Conservation (phyloP, 179 eudicot species). For the Silene noctiflora region DNA sequence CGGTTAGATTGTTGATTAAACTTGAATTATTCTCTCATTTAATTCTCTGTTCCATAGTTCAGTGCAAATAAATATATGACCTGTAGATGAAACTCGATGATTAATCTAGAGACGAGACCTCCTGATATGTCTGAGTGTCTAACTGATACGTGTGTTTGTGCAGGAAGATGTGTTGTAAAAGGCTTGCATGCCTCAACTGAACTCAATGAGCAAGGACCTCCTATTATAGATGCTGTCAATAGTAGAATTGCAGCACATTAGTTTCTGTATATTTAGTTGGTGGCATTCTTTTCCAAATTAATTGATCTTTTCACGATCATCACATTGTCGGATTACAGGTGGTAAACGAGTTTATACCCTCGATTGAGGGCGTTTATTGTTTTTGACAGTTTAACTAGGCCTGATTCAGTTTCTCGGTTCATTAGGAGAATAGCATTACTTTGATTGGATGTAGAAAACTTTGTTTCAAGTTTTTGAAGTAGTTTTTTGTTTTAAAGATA, state of each 20-base stretch:
- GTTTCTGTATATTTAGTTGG: conserved; percentile 32
- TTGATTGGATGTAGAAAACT: neutral
- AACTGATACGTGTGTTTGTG: conserved; percentile 13
- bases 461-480: neutral
- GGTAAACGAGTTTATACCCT: neutral
- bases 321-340: conserved; percentile 9
- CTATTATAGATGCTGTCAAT: conserved; percentile 26
- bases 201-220: neutral
- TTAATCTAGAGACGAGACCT: no score
- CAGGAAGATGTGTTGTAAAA: conserved; percentile 55
- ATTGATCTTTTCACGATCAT: conserved; percentile 13
- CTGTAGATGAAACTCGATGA: no score
- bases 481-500: no score
- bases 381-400: no score
- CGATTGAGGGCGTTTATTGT: no score
- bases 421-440: neutral
- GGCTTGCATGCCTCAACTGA: conserved; percentile 51
- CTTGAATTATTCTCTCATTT: neutral
- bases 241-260: conserved; percentile 22
- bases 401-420: neutral
- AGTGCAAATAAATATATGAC: no score
- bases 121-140: neutral
- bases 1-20: neutral
- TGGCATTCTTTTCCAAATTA: conserved; percentile 21
- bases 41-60: no score